Conservation (phyloP, 352 stramenopile genomes). For the Phytophthora cactorum region DNA sequence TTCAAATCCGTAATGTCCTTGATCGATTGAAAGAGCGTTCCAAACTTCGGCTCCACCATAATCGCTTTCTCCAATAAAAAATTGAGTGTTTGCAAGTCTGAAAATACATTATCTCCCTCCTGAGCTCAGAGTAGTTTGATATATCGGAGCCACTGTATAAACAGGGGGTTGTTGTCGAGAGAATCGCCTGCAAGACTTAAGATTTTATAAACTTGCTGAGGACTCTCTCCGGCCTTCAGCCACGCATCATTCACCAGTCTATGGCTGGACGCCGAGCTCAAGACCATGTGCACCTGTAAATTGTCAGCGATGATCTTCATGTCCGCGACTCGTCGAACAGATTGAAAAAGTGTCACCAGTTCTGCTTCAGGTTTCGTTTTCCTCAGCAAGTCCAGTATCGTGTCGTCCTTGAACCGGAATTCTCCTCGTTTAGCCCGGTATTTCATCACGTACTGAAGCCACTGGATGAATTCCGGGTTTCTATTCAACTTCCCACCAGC, state of each 20-base stretch:
- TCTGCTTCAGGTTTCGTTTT: neutral
- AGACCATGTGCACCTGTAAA: neutral
- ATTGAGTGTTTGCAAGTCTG: too few relatives aligned
- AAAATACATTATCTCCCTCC: too few relatives aligned
- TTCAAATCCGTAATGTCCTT: too few relatives aligned
- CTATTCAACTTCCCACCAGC: neutral
- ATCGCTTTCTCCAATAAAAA: too few relatives aligned
- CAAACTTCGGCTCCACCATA: too few relatives aligned
- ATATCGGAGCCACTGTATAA: slow-evolving; percentile 5
- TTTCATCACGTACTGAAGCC: neutral
- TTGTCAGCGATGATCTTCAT: neutral
- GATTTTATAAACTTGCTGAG: neutral
- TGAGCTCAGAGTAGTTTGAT: neutral
- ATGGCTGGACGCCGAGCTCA: neutral
- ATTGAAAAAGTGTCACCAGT: neutral
- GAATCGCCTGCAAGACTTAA: neutral
- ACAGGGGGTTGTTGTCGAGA: slow-evolving; percentile 11
- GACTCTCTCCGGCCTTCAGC: neutral
- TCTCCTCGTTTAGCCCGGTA: neutral
- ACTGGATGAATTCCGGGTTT: neutral
- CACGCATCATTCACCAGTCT: neutral
- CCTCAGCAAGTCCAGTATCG: neutral
- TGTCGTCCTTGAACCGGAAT: neutral
- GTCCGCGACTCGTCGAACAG: neutral
- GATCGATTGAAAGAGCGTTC: too few relatives aligned